These are phyloP conservation scores for Gomphus sp. DNA, from an alignment of 1,284 basidiomycete species.

Conservation along the genomic window DNA sequence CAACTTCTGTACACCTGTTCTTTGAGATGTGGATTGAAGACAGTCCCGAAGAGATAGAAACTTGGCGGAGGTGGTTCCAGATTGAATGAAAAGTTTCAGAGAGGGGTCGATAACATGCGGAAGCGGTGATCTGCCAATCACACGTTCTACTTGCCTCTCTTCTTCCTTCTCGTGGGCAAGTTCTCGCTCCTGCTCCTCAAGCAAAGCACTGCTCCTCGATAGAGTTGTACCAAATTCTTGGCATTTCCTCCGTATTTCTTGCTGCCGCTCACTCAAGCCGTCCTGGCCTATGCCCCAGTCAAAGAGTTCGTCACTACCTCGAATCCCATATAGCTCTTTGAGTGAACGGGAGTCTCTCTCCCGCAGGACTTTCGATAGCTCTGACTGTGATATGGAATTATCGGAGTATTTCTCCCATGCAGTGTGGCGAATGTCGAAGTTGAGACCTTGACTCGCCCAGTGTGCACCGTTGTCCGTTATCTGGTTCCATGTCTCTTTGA, in stretches of 20 bases:
- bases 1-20: conserved; percentile 3
- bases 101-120: conserved; percentile 18
- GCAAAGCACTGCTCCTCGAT: conserved; percentile 18
- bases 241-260: conserved; percentile 22
- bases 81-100: conserved; percentile 22
- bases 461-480: conserved; percentile 30
- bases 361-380: conserved; percentile 25
- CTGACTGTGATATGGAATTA: neutral
- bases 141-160: conserved; percentile 30
- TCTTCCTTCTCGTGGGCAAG: conserved; percentile 33
- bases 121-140: conserved; percentile 19
- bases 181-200: conserved; percentile 45
- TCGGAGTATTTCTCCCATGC: conserved; percentile 22
- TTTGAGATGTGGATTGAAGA: conserved; percentile 16
- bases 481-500: conserved; percentile 35
- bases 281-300: neutral
- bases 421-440: conserved; percentile 26
- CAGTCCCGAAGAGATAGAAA: neutral
- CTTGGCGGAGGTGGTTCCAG: conserved; percentile 15
- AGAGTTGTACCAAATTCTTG: conserved; percentile 20
- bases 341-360: conserved; percentile 30
- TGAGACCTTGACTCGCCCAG: conserved; percentile 40
- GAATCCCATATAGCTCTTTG: conserved; percentile 27
- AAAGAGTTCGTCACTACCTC: neutral
- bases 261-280: conserved; percentile 2